phyloP scores from a whole-genome alignment of 2,329 filamentous ascomycete species.

The Moelleriella libera region DNA sequence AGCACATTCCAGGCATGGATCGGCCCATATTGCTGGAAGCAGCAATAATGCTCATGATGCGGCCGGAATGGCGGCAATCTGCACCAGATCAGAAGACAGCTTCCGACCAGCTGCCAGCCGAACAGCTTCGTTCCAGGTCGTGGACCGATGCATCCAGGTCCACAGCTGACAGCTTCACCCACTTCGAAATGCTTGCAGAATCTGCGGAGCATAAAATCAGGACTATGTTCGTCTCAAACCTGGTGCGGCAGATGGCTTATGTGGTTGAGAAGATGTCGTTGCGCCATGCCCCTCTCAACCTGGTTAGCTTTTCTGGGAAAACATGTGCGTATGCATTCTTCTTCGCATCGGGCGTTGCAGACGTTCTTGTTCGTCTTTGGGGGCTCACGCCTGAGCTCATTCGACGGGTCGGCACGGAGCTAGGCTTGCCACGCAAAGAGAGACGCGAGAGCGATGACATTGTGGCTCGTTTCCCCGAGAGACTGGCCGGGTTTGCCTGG shows the following conservation, averaged over 20 bases:
- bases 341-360: slow-evolving; percentile 76
- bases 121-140: slow-evolving; percentile 29
- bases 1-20: slow-evolving; percentile 73
- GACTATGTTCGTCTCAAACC: slow-evolving; percentile 72
- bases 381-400: slow-evolving; percentile 53
- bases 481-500: slow-evolving; percentile 43
- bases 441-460: slow-evolving; percentile 49
- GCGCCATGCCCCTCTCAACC: slow-evolving; percentile 47
- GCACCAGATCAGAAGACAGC: slow-evolving; percentile 54
- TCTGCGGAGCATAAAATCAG: slow-evolving; percentile 81
- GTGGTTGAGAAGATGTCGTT: slow-evolving; percentile 83
- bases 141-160: slow-evolving; percentile 42
- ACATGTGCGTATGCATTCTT: slow-evolving; percentile 88
- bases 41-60: slow-evolving; percentile 69
- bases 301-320: slow-evolving; percentile 80
- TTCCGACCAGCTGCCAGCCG: slow-evolving; percentile 35
- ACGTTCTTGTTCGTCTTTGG: slow-evolving; percentile 75
- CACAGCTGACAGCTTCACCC: slow-evolving; percentile 48
- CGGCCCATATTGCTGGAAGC: slow-evolving; percentile 68
- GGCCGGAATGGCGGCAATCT: slow-evolving; percentile 71
- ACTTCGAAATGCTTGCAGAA: slow-evolving; percentile 35
- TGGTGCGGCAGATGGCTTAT: slow-evolving; percentile 71
- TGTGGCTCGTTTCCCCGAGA: slow-evolving; percentile 53
- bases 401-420: slow-evolving; percentile 56
- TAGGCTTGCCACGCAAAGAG: slow-evolving; percentile 45